Conservation (phyloP, 2,329 filamentous ascomycete genomes). For the Colletotrichum salicis region DNA sequence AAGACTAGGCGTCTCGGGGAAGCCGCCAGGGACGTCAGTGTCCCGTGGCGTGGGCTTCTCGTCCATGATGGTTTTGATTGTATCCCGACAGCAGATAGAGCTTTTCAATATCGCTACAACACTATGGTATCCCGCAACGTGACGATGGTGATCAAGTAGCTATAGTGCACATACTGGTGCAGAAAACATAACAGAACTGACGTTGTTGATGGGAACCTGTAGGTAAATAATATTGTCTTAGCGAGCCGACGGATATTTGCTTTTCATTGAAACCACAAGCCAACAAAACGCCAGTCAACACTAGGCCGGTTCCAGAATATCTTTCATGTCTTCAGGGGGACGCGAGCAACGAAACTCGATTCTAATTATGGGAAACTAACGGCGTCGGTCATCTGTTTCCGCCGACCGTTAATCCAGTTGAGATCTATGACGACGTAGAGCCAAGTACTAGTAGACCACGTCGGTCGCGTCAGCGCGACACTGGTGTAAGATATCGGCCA, state of each 20-base stretch:
- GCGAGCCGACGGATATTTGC: not conserved
- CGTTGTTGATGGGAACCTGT: not conserved
- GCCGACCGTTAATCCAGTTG: not conserved
- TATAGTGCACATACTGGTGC: not conserved
- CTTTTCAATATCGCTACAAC: not conserved
- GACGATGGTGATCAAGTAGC: not conserved
- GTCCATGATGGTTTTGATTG: constrained; percentile 38
- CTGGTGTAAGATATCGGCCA: not conserved
- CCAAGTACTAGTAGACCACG: not conserved
- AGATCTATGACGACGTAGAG: constrained; percentile 31
- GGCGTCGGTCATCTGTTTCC: constrained; percentile 1
- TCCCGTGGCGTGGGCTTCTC: constrained; percentile 43
- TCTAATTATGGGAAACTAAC: not conserved
- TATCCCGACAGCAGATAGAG: not conserved
- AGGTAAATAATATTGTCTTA: not conserved
- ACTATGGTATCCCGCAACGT: not conserved
- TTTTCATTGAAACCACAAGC: not conserved
- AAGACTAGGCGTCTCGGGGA: constrained; percentile 42
- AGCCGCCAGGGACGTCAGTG: constrained; percentile 46
- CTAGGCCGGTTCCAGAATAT: not conserved
- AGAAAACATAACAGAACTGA: too few species aligned
- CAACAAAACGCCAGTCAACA: not conserved
- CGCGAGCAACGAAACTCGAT: constrained; percentile 4
- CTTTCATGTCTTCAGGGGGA: not conserved
- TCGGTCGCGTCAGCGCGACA: constrained; percentile 24